Base-by-base conservation (phyloP, 73 alveolate species). In the Paramecium octaurelia region DNA sequence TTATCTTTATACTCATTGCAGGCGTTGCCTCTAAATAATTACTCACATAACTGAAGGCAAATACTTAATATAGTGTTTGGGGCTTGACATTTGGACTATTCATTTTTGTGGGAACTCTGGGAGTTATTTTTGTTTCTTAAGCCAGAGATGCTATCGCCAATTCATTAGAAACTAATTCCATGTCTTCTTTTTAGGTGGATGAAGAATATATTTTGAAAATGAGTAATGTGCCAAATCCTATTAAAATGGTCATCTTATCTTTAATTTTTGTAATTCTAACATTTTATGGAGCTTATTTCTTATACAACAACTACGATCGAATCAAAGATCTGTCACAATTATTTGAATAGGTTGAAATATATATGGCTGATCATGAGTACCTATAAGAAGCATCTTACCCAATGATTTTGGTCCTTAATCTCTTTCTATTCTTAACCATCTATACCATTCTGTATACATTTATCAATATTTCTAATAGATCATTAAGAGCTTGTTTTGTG, bases 221-320 rank as follows among this genome's bases (percentile, higher is more conserved):
- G 87, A 73, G 23, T 8, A 36, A 34, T 23, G 87, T 73, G 6
- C 87, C 87, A 0, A 16, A 23, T 40, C 73, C 70, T 8, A 7
- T 73, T 64, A 44, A 40, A 29, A 44, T 24, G 18, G 24, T 18
- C 43, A 42, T 80, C 8, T 64, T 80, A 14, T 23, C 91, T 11
- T 14, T 80, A 6, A 10, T 80, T 8, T 80, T 80, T 23, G 29
- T 43, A 20, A 16, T 29, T 18, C 34, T 27, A 2, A 44, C 75
- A 24, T 80, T 43, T 18, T 80, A 80, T 80, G 91, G 91, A 46
- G 91, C 50, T 43, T 80, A 80, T 48, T 80, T 44, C 50, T 46
- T 80, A 44, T 80, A 44, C 54, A 80, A 42, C 35, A 80, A 80
- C 44, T 75, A 23, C 23, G 38, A 80, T 11, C 8, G 91, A 43